phyloP scores from a whole-genome alignment of 1,284 basidiomycete species.

The Sanghuangporus weigelae region DNA sequence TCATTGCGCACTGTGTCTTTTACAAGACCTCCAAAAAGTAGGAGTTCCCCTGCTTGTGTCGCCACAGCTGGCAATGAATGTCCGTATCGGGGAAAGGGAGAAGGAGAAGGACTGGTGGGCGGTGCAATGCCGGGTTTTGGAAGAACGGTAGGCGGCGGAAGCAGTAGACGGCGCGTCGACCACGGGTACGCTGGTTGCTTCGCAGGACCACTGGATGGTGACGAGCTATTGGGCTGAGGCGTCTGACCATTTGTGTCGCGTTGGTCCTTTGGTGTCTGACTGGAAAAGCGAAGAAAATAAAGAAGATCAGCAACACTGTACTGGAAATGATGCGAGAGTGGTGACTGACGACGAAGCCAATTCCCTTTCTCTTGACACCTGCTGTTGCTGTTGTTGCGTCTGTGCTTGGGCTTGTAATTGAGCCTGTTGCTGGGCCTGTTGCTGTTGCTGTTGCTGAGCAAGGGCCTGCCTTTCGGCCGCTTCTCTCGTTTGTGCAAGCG shows the following conservation, averaged over 20 bases:
- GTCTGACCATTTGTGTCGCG: slow-evolving; percentile 1
- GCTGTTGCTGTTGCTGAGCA: slow-evolving; percentile 32
- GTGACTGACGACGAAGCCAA: slow-evolving; percentile 11
- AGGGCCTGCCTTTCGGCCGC: slow-evolving; percentile 31
- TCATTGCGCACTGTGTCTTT: slow-evolving; percentile 91
- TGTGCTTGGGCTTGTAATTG: slow-evolving; percentile 34
- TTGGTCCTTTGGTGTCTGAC: background rate
- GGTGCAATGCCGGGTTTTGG: slow-evolving; percentile 55
- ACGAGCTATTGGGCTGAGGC: slow-evolving; percentile 20
- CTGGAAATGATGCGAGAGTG: slow-evolving; percentile 5
- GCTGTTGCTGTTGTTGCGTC: slow-evolving; percentile 14
- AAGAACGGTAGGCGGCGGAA: slow-evolving; percentile 59
- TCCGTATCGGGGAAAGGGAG: slow-evolving; percentile 96
- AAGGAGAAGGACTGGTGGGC: slow-evolving; percentile 61
- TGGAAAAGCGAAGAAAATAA: background rate
- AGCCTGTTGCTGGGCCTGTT: slow-evolving; percentile 36
- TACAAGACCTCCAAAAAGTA: slow-evolving; percentile 96
- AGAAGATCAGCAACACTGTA: background rate
- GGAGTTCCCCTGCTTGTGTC: slow-evolving; percentile 82
- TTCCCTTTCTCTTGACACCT: slow-evolving; percentile 14
- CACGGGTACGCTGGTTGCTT: slow-evolving; percentile 73
- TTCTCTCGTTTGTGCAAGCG: slow-evolving; percentile 22
- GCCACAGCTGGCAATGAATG: slow-evolving; percentile 89
- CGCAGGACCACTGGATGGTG: slow-evolving; percentile 28
- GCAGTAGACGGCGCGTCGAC: slow-evolving; percentile 63